Evolutionary conservation across 331 rosid species (phyloP).

Genomic region (Quercus lobata): DNA sequence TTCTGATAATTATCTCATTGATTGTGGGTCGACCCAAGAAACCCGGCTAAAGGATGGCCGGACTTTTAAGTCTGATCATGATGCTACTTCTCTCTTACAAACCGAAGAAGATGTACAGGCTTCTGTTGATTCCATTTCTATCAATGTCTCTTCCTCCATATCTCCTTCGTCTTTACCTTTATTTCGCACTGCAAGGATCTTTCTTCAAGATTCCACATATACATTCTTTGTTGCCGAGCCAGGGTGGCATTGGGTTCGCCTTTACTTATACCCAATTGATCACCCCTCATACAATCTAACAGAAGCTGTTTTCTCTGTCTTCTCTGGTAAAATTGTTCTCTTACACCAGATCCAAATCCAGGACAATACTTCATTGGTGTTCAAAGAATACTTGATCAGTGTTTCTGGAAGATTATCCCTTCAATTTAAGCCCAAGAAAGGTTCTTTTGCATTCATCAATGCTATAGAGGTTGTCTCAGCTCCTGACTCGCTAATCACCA

Average conservation of each 20-base stretch:
- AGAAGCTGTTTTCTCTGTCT: constrained; percentile 51
- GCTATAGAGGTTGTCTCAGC: constrained; percentile 70
- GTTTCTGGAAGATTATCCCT: constrained; percentile 53
- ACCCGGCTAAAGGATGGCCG: constrained; percentile 55
- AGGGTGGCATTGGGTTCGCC: constrained; percentile 73
- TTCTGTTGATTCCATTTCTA: constrained; percentile 34
- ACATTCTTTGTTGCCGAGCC: constrained; percentile 52
- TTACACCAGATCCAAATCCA: constrained; percentile 48
- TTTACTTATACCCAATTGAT: constrained; percentile 67
- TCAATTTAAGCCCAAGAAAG: constrained; percentile 50
- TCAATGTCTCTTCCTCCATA: constrained; percentile 14
- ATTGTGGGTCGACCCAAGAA: constrained; percentile 56
- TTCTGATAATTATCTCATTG: constrained; percentile 55
- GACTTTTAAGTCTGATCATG: constrained; percentile 68
- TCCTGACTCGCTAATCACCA: constrained; percentile 49
- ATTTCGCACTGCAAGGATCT: constrained; percentile 45
- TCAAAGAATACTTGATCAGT: constrained; percentile 63
- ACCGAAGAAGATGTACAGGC: constrained; percentile 46
- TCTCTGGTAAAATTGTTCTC: constrained; percentile 47
- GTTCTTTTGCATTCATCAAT: constrained; percentile 38
- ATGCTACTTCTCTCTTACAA: constrained; percentile 54
- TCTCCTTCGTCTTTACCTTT: constrained; percentile 46
- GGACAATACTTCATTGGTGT: constrained; percentile 26
- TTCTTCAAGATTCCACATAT: constrained; percentile 47
- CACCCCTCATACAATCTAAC: constrained; percentile 47